A percentile compares a stretch with the other conserved stretches of the same genome.
phyloP scores from a whole-genome alignment of 306 rosid species.

The Luffa acutangula region DNA sequence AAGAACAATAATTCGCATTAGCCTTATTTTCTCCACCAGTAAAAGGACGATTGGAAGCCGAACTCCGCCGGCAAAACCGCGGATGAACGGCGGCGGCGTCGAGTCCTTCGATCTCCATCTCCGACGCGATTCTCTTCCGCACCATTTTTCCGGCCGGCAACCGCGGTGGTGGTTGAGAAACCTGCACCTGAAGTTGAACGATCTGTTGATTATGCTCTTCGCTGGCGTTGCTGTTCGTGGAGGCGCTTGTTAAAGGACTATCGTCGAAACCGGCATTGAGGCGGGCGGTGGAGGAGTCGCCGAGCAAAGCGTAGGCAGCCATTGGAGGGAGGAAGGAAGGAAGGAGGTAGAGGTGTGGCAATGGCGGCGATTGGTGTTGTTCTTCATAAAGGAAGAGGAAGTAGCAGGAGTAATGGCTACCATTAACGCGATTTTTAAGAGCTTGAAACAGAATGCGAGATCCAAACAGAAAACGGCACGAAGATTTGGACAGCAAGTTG shows the following conservation, averaged over 20 bases:
- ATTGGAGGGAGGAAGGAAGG: conserved; percentile 12
- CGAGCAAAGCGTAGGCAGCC: conserved; percentile 58
- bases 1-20: background rate
- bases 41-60: background rate
- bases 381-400: background rate
- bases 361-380: background rate
- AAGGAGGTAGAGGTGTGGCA: background rate
- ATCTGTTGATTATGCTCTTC: background rate
- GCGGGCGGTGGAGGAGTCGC: conserved; percentile 19
- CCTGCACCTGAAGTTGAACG: background rate
- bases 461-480: conserved; percentile 75
- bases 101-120: conserved; percentile 37
- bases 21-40: background rate
- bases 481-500: conserved; percentile 61
- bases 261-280: conserved; percentile 5
- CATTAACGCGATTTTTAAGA: conserved; percentile 2
- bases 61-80: conserved; percentile 42
- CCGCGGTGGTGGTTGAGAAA: background rate
- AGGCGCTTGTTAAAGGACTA: background rate
- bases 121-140: conserved; percentile 87
- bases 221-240: background rate
- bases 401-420: background rate
- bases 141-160: conserved; percentile 20
- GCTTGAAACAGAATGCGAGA: background rate
- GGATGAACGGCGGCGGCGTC: conserved; percentile 1